Evolutionary conservation across 1,139 yeast genomes (phyloP), one percentile per base, ranked within the genome.

Genomic region (Suhomyces wounanorum): DNA sequence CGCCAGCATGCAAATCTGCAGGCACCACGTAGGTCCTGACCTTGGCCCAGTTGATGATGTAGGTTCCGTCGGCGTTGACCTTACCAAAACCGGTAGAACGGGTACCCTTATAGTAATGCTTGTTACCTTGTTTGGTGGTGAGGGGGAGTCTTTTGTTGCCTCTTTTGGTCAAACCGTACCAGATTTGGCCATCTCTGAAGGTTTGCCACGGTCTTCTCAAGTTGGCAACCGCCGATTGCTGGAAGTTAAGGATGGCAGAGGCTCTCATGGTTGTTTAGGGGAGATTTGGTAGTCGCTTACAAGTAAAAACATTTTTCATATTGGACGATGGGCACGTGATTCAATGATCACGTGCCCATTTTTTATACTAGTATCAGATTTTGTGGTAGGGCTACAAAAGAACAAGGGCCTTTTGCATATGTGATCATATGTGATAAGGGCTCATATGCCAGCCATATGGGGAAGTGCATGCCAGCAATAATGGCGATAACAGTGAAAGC

Each of bases 1-100:
- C 68, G 8, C 75, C 67, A 30, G 65, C 62, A 46, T 67, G 62
- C 55, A 78, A 64, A 35, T 75, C 76, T 1, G 77, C 72, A 2
- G 99, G 99, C 9, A 85, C 91, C 3, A 89, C 96, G 68, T 87
- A 94, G 0, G 98, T 91, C 63, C 97, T 81, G 31, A 92, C 99
- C 65, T 87, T 90, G 40, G 73, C 70, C 90, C 96, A 94, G 72
- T 89, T 81, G 57, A 94, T 81, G 14, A 82, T 76, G 68, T 89
- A 95, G 36, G 82, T 81, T 49, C 96, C 97, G 56, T 78, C 78
- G 36, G 78, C 75, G 51, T 95, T 87, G 65, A 87, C 83, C 52
- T 77, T 79, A 65, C 99, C 99, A 55, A 90, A 83, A 69, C 98
- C 97, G 1, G 96, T 81, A 6, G 99, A 89, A 55, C 98, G 82